Conservation (phyloP, 495 filamentous ascomycete genomes). For the Hypomontagnella monticulosa region DNA sequence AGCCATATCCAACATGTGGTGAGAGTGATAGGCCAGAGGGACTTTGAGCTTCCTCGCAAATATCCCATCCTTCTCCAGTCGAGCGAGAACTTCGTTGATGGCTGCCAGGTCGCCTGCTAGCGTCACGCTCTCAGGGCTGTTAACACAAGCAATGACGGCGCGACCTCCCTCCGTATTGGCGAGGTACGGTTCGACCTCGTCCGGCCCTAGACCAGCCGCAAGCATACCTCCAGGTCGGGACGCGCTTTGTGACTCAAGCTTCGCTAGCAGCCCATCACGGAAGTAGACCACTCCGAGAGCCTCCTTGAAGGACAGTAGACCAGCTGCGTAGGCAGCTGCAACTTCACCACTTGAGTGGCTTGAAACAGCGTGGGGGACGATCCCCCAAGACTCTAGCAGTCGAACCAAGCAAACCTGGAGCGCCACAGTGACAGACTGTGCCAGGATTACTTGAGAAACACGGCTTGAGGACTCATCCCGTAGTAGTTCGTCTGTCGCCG, state of each 20-base stretch:
- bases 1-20: slow-evolving; percentile 55
- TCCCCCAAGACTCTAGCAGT: slow-evolving; percentile 55
- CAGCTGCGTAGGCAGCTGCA: slow-evolving; percentile 50
- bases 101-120: slow-evolving; percentile 52
- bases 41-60: slow-evolving; percentile 54
- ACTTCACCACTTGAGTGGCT: slow-evolving; percentile 68
- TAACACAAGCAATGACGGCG: slow-evolving; percentile 53
- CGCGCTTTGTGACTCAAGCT: slow-evolving; percentile 3
- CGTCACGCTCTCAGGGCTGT: slow-evolving; percentile 55
- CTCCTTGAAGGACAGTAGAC: slow-evolving; percentile 40
- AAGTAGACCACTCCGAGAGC: slow-evolving; percentile 60
- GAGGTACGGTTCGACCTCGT: slow-evolving; percentile 49
- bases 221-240: slow-evolving; percentile 55
- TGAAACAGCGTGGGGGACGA: slow-evolving; percentile 54
- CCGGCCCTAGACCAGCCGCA: slow-evolving; percentile 49
- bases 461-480: slow-evolving; percentile 16
- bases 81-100: slow-evolving; percentile 41
- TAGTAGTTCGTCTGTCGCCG: slow-evolving; percentile 8
- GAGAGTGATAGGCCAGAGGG: slow-evolving; percentile 55
- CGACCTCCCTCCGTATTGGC: slow-evolving; percentile 35
- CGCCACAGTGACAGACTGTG: slow-evolving; percentile 53
- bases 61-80: slow-evolving; percentile 43
- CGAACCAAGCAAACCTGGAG: slow-evolving; percentile 56
- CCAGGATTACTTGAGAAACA: slow-evolving; percentile 30
- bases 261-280: slow-evolving; percentile 50